Evolutionary conservation across 192 early-diverging fungal species (phyloP), one percentile per base, ranked within the genome.

Genomic region (Gryganskiella cystojenkinii): DNA sequence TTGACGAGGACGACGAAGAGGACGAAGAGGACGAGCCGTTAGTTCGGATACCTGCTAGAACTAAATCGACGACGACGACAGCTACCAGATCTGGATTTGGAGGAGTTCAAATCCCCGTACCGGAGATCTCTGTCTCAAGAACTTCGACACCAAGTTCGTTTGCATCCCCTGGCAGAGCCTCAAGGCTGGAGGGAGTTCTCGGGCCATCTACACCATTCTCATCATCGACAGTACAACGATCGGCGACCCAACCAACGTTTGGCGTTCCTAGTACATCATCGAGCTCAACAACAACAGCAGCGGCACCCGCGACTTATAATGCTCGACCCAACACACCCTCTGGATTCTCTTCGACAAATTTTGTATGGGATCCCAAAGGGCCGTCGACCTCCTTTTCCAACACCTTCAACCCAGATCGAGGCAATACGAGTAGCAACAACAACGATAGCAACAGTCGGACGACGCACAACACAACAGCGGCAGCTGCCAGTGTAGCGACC

Each of bases 1-100:
- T 50, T 9, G 33, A 45, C 31, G 30, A 60, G 22, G 54, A 57
- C 11, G 56, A 58, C 3, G 20, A 28, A 20, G 56, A 67, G 31
- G 55, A 59, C 2, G 65, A 31, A 3, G 44, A 56, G 8, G 31
- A 34, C 15, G 53, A 53, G 24, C 10, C n/a, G 20, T 10, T 45
- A 31, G 17, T 62, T 11, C 17, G 28, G 15, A 64, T 10, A 25
- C 42, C 3, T 14, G 53, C n/a, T 50, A 70, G 25, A 42, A 45
- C 19, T 42, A 54, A 24, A 44, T 56, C n/a, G 15, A 49, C 50
- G 11, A 25, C 52, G 15, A 54, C 28, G 28, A 54, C 52, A 2
- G 33, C 52, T 31, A 25, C 33, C 33, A 30, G 52, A 31, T 31
- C 52, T n/a, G 37, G 37, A 40, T 5, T 40, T 9, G 37, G 37